Evolutionary conservation across 192 early-diverging fungal genomes (phyloP), one percentile per base, ranked within the genome.

Genomic region (Coemansia sp.): DNA sequence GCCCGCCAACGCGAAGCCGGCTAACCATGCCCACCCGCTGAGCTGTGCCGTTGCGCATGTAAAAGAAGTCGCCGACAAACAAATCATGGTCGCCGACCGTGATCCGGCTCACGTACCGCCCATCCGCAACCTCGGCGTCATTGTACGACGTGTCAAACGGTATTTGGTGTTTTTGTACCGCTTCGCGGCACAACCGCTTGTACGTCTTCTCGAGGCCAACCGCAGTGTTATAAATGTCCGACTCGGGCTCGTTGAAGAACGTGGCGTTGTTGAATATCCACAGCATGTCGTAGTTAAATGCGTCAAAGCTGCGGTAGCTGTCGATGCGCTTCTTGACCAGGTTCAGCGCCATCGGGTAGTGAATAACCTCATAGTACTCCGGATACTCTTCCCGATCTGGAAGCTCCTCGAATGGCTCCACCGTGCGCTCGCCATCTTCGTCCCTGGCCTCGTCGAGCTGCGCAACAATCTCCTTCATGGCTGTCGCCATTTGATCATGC

Each of bases 181-280:
- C 44, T 28, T 62, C 50, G 4, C 60, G 64, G 23, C 75, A 70
- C 32, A 64, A 35, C 12, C 52, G 48, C 51, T 64, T 63, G 50
- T 71, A 78, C 34, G 60, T 58, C 20, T 47, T 64, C 20, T 78
- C 75, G 3, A 78, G 53, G 3, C 27, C 31, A 2, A 71, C 58
- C 2, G 91, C 90, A 67, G 94, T 90, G 31, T 84, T 67, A 55
- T 91, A 89, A 4, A 98, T 80, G 41, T 85, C 83, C 9, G 93
- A 96, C 8, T 85, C 86, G 31, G 87, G 80, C 50, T 84, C 86
- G 66, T 97, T 97, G 70, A 92, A 98, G 30, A 81, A 84, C 60
- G 85, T 93, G 10, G 94, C 94, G 57, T 98, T 98, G 51, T 87
- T 80, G 62, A 95, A 94, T 71, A 97, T 83, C 45, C 84, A 67